These are phyloP conservation scores for Furcasterigmium sp. DNA, from an alignment of 2,329 filamentous ascomycete genomes.

Conservation along the genomic window DNA sequence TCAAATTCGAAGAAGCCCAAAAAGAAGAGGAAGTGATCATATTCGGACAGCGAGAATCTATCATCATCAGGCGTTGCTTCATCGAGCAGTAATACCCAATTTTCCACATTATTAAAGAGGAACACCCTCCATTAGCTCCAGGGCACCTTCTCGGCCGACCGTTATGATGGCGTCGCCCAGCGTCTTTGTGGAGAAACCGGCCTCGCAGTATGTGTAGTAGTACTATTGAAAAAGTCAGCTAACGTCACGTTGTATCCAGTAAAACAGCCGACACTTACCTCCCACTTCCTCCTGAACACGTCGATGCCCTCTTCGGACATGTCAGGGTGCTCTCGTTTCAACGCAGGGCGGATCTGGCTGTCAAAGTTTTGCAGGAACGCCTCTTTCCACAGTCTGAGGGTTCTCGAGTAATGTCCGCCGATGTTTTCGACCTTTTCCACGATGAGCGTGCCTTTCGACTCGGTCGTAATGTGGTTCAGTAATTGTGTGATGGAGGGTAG, in stretches of 20 bases:
- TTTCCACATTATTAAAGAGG: conserved; percentile 43
- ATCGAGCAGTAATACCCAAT: too few species aligned
- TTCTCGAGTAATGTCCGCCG: conserved; percentile 67
- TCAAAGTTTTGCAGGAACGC: conserved; percentile 61
- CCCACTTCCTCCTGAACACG: conserved; percentile 67
- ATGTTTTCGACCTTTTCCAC: conserved; percentile 68
- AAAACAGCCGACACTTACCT: conserved; percentile 35
- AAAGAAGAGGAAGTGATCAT: conserved; percentile 32
- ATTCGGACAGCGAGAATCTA: not conserved
- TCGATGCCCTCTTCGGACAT: conserved; percentile 60
- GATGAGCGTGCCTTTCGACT: conserved; percentile 57
- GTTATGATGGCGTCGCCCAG: conserved; percentile 70
- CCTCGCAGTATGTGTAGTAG: conserved; percentile 72
- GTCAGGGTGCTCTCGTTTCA: conserved; percentile 50
- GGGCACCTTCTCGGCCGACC: conserved; percentile 57
- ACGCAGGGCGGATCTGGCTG: conserved; percentile 50
- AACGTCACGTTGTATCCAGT: not conserved
- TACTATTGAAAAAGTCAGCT: conserved; percentile 39
- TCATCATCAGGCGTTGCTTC: too few species aligned
- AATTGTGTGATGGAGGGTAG: conserved; percentile 54
- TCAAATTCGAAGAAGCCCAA: conserved; percentile 34
- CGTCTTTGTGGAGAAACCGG: conserved; percentile 66
- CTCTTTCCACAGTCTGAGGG: conserved; percentile 63
- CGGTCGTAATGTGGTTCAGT: conserved; percentile 52
- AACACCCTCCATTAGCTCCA: conserved; percentile 66